Conservation (phyloP, 2,329 filamentous ascomycete species). For the Penicillium frequentans region DNA sequence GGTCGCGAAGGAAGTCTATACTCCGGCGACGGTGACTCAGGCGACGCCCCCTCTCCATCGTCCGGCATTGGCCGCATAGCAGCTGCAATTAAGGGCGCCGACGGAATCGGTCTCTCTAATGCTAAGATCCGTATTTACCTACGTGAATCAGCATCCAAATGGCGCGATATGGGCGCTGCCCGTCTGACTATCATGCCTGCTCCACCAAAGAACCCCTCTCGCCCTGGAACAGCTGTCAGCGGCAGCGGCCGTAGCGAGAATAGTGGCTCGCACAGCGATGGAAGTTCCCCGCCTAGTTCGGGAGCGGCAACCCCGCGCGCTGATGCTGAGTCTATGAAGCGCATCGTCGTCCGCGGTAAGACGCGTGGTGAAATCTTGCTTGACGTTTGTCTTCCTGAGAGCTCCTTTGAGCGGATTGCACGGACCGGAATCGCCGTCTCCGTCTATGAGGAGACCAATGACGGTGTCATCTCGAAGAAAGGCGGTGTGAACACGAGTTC, state of each 20-base stretch:
- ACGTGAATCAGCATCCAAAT: conserved; percentile 72
- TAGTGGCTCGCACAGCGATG: conserved; percentile 23
- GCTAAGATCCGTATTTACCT: conserved; percentile 85
- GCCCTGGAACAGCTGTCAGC: conserved; percentile 50
- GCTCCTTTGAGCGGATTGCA: conserved; percentile 80
- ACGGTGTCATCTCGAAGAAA: conserved; percentile 53
- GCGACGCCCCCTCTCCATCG: conserved; percentile 52
- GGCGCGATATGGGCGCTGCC: conserved; percentile 88
- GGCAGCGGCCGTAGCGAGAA: conserved; percentile 51
- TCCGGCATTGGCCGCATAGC: conserved; percentile 56
- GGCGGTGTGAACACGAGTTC: conserved; percentile 60
- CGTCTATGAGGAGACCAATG: conserved; percentile 77
- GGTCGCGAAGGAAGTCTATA: conserved; percentile 60
- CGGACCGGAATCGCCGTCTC: conserved; percentile 84
- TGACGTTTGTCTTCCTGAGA: conserved; percentile 81
- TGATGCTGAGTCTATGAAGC: conserved; percentile 73
- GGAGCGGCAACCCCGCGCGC: conserved; percentile 40
- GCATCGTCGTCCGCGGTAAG: conserved; percentile 74
- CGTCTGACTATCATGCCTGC: conserved; percentile 75
- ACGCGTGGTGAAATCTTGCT: conserved; percentile 67
- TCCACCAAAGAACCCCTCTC: conserved; percentile 32
- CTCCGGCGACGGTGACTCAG: conserved; percentile 53
- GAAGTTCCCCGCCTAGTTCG: conserved; percentile 27
- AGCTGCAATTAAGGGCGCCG: conserved; percentile 51
- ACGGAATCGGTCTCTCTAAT: conserved; percentile 66